These are phyloP conservation scores for Lablab purpureus DNA, from an alignment of 306 rosid genomes.

Conservation along the genomic window DNA sequence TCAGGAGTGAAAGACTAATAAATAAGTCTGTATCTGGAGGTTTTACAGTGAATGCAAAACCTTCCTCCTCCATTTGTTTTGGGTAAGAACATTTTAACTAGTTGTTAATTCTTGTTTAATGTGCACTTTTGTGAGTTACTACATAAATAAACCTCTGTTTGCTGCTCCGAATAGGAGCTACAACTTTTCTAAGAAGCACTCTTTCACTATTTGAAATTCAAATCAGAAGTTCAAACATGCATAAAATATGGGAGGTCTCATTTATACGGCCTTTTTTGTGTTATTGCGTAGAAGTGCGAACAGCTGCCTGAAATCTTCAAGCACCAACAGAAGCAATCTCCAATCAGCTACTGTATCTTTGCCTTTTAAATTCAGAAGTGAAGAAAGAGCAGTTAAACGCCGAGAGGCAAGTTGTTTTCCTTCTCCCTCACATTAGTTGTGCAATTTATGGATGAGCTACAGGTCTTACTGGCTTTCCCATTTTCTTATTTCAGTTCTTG, in stretches of 20 bases:
- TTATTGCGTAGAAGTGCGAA: constrained; percentile 35
- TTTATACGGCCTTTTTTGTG: neutral
- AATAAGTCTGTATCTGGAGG: constrained; percentile 50
- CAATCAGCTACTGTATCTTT: constrained; percentile 53
- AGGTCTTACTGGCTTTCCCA: constrained; percentile 27
- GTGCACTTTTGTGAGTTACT: constrained; percentile 16
- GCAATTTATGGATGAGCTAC: neutral
- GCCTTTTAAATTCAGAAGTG: constrained; percentile 84
- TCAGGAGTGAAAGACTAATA: constrained; percentile 54
- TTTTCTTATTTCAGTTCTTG: constrained; percentile 65
- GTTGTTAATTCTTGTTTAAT: constrained; percentile 20
- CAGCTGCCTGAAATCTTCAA: constrained; percentile 60
- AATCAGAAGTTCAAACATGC: constrained; percentile 6
- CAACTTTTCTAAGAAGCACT: constrained; percentile 7
- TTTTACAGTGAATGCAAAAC: constrained; percentile 48
- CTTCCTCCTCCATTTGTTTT: constrained; percentile 42
- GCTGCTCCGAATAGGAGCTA: constrained; percentile 26
- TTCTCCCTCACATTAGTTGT: constrained; percentile 15
- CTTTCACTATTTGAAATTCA: constrained; percentile 16
- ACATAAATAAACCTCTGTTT: constrained; percentile 5
- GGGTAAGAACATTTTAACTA: constrained; percentile 50
- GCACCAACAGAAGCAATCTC: constrained; percentile 54
- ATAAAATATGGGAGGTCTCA: constrained; percentile 14
- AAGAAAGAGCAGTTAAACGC: constrained; percentile 91
- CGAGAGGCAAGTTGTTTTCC: constrained; percentile 73